Percentiles rank a stretch among this genome's conserved stretches.
phyloP scores from a whole-genome alignment of 495 filamentous ascomycete genomes.

The Aspergillus diversus region DNA sequence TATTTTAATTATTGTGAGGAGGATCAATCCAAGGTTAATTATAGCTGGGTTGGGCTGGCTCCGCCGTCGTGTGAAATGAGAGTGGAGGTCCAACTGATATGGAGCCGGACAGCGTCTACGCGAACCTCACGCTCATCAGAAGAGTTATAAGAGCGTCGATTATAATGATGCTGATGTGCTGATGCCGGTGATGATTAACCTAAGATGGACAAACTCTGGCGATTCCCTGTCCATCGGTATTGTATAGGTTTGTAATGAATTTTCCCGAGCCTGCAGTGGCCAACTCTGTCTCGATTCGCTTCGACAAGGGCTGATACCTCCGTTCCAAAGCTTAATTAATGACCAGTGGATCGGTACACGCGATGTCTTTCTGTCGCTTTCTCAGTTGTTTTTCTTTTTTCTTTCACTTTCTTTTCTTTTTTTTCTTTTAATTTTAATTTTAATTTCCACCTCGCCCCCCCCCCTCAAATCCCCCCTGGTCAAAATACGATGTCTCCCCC shows the following conservation, averaged over 20 bases:
- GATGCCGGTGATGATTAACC: neutral
- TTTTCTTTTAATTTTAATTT: slow-evolving; percentile 6
- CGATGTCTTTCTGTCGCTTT: slow-evolving; percentile 20
- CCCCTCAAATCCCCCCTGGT: neutral
- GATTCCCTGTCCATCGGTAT: slow-evolving; percentile 3
- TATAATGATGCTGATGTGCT: slow-evolving; percentile 8
- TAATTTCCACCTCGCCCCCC: neutral
- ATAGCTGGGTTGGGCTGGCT: slow-evolving; percentile 18
- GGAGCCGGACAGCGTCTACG: slow-evolving; percentile 1
- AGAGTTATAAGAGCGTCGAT: slow-evolving; percentile 1
- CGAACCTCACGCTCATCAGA: neutral
- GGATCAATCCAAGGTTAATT: slow-evolving; percentile 27
- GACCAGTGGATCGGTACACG: slow-evolving; percentile 26
- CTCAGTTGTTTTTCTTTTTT: neutral
- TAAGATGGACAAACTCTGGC: slow-evolving; percentile 1
- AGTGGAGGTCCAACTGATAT: slow-evolving; percentile 1
- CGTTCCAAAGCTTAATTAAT: slow-evolving; percentile 51
- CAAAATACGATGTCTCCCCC: neutral
- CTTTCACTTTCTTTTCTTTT: slow-evolving; percentile 14
- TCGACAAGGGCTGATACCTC: slow-evolving; percentile 32
- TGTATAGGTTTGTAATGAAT: slow-evolving; percentile 17
- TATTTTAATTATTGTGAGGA: slow-evolving; percentile 1
- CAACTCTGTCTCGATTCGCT: slow-evolving; percentile 26
- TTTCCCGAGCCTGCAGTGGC: slow-evolving; percentile 24
- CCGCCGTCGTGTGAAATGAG: slow-evolving; percentile 25